Percentiles rank a stretch among this genome's conserved stretches.
Conservation (phyloP, 2,329 filamentous ascomycete genomes). For the Phyllachora maydis region DNA sequence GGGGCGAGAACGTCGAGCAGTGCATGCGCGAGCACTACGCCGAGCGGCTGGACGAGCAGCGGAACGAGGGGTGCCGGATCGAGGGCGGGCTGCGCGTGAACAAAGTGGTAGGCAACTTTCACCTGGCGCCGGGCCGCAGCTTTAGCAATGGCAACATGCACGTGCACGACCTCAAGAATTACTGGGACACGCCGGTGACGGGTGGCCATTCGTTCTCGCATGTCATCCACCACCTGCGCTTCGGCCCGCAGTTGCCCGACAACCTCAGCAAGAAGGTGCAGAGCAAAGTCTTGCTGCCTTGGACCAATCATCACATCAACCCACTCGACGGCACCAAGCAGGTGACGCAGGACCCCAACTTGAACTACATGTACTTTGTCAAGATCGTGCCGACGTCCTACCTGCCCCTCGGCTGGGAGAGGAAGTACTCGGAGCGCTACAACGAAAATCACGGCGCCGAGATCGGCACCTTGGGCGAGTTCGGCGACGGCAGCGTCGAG, state of each 20-base stretch:
- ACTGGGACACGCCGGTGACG: conserved; percentile 56
- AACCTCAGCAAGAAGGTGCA: conserved; percentile 40
- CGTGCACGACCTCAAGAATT: conserved; percentile 93
- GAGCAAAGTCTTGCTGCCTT: conserved; percentile 30
- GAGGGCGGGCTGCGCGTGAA: conserved; percentile 87
- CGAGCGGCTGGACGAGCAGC: conserved; percentile 71
- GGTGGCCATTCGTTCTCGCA: conserved; percentile 84
- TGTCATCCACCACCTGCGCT: conserved; percentile 70
- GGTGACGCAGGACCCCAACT: conserved; percentile 59
- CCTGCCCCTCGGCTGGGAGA: conserved; percentile 75
- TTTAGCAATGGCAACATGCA: conserved; percentile 96
- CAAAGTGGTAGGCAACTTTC: conserved; percentile 98
- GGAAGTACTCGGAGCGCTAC: conserved; percentile 20
- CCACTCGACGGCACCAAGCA: conserved; percentile 70
- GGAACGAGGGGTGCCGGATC: conserved; percentile 82
- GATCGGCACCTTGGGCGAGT: conserved; percentile 47
- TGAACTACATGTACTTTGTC: conserved; percentile 98
- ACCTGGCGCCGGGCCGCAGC: conserved; percentile 85
- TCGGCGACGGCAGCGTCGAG: conserved; percentile 63
- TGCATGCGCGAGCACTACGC: conserved; percentile 88
- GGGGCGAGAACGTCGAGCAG: conserved; percentile 83
- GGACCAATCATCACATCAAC: conserved; percentile 83
- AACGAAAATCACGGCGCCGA: conserved; percentile 30
- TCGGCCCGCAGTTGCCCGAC: conserved; percentile 78
- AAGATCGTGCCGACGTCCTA: conserved; percentile 97